Evolutionary conservation across 768 basidiomycete genomes (phyloP).

Genomic region (Heimioporus sp.): DNA sequence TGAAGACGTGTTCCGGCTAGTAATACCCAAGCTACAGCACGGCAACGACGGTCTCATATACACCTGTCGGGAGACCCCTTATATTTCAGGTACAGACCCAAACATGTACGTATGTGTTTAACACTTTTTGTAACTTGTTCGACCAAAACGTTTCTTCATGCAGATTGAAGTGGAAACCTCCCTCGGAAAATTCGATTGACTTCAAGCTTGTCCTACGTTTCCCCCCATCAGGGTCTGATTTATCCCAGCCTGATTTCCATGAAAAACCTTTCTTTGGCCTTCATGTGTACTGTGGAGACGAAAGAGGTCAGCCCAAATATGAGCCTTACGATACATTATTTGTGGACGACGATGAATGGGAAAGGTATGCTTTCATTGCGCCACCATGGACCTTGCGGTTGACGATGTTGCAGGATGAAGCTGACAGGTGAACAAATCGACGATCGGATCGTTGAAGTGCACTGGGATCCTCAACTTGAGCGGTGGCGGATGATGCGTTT

Average conservation of each 20-base stretch:
- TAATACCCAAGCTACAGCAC: constrained; percentile 85
- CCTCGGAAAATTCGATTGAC: constrained; percentile 96
- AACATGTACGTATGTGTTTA: constrained; percentile 89
- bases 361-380: constrained; percentile 54
- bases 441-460: constrained; percentile 92
- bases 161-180: constrained; percentile 98
- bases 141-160: constrained; percentile 4
- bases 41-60: constrained; percentile 97
- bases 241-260: constrained; percentile 68
- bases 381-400: background rate
- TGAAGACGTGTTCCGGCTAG: constrained; percentile 78
- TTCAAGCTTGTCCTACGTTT: constrained; percentile 96
- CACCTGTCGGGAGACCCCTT: constrained; percentile 83
- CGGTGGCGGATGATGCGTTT: constrained; percentile 93
- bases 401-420: constrained; percentile 64
- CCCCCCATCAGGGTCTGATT: constrained; percentile 57
- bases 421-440: constrained; percentile 81
- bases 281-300: constrained; percentile 77
- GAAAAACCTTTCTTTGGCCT: constrained; percentile 87
- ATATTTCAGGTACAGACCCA: constrained; percentile 77
- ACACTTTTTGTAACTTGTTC: background rate
- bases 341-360: constrained; percentile 91
- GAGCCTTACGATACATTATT: constrained; percentile 85
- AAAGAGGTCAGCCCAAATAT: constrained; percentile 54
- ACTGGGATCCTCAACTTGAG: constrained; percentile 70